phyloP scores from a whole-genome alignment of 768 basidiomycete genomes.

The Pleurotus citrinopileatus region DNA sequence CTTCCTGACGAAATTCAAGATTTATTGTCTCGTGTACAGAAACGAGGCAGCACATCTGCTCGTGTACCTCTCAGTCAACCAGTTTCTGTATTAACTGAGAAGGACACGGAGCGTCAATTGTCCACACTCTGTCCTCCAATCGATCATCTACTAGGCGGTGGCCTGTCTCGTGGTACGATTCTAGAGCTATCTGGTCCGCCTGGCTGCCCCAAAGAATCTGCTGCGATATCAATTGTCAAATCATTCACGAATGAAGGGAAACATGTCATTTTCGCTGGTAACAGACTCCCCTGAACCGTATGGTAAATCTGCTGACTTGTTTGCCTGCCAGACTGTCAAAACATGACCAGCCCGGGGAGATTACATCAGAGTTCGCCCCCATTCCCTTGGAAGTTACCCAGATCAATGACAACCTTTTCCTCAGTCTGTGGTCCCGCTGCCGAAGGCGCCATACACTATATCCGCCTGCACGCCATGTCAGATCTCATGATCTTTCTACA shows the following conservation, averaged over 20 bases:
- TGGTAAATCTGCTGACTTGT: slow-evolving; percentile 6
- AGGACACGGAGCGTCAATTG: slow-evolving; percentile 24
- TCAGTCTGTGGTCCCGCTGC: slow-evolving; percentile 17
- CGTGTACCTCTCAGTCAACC: slow-evolving; percentile 48
- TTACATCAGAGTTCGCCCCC: slow-evolving; percentile 19
- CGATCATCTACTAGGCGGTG: slow-evolving; percentile 61
- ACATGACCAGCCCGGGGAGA: slow-evolving; percentile 34
- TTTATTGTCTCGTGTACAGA: slow-evolving; percentile 41
- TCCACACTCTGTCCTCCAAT: slow-evolving; percentile 46
- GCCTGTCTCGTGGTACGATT: slow-evolving; percentile 56
- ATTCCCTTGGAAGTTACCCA: slow-evolving; percentile 16
- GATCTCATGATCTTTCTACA: slow-evolving; percentile 60
- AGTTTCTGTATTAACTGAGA: slow-evolving; percentile 38
- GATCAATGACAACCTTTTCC: too few species aligned
- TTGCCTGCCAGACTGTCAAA: slow-evolving; percentile 46
- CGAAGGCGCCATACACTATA: slow-evolving; percentile 32
- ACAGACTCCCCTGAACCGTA: slow-evolving; percentile 15
- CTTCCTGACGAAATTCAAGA: slow-evolving; percentile 41
- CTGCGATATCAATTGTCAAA: slow-evolving; percentile 48
- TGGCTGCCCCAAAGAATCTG: slow-evolving; percentile 59
- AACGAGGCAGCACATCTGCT: slow-evolving; percentile 21
- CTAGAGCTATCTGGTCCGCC: slow-evolving; percentile 79
- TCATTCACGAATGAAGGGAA: slow-evolving; percentile 45
- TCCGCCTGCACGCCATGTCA: slow-evolving; percentile 41
- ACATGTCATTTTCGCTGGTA: slow-evolving; percentile 67